phyloP scores from a whole-genome alignment of 2,329 filamentous ascomycete genomes.

The Colletotrichum noveboracense region DNA sequence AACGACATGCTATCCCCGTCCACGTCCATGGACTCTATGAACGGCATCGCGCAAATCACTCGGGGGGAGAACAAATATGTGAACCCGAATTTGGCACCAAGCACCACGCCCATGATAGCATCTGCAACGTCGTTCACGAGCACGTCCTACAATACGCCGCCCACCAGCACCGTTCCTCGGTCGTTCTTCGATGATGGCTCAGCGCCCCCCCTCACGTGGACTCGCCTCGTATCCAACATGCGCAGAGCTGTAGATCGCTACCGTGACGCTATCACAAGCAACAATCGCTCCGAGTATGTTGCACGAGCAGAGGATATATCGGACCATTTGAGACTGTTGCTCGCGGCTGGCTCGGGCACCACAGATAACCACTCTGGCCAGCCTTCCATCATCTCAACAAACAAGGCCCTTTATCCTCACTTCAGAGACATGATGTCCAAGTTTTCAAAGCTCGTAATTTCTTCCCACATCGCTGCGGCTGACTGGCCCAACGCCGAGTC shows the following conservation, averaged over 20 bases:
- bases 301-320: conserved; percentile 97
- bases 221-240: conserved; percentile 89
- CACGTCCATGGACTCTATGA: conserved; percentile 90
- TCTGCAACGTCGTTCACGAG: conserved; percentile 69
- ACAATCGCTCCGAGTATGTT: conserved; percentile 88
- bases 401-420: conserved; percentile 95
- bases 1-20: conserved; percentile 80
- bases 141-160: conserved; percentile 60
- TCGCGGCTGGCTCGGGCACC: conserved; percentile 95
- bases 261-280: conserved; percentile 84
- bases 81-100: conserved; percentile 41
- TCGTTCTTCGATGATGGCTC: conserved; percentile 93
- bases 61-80: conserved; percentile 62
- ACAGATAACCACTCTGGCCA: conserved; percentile 99
- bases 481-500: conserved; percentile 96
- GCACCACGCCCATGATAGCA: conserved; percentile 54
- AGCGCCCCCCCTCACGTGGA: conserved; percentile 84
- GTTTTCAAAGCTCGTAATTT: conserved; percentile 98
- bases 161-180: conserved; percentile 69
- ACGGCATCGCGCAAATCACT: conserved; percentile 65
- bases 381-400: conserved; percentile 98
- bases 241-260: conserved; percentile 88
- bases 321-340: conserved; percentile 88
- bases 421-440: conserved; percentile 99
- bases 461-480: conserved; percentile 94